Base-by-base conservation (phyloP, 1,139 yeast species). In the Citeromyces hawaiiensis region DNA sequence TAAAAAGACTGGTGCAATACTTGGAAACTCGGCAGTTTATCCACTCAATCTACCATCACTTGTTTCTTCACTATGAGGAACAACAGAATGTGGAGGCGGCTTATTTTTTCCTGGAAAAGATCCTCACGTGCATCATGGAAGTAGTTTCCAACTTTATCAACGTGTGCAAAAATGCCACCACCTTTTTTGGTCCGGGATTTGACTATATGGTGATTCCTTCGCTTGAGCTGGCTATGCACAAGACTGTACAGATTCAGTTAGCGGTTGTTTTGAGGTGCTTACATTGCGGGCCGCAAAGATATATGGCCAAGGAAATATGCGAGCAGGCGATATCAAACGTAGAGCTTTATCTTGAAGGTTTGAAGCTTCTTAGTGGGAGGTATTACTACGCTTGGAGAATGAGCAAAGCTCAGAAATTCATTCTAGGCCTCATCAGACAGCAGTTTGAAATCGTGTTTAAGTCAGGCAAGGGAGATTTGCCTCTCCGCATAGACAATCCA, bases 301-400 rank as follows among this genome's bases (percentile, higher is more conserved):
- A 57, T 57, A 27, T 57, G 56, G 39, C 48, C 50, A 29, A 53
- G 48, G 17, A 61, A 57, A 36, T 44, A 57, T 29, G 44, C 52
- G 36, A 47, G 45, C 21, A 45, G 60, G 40, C 41, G 56, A 35
- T 57, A 56, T 40, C 51, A 51, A 13, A 57, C 39, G 41, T 56
- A 37, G 49, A 53, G 38, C 51, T 57, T 0, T 57, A 57, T 36
- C 44, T 57, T 40, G 52, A 49, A 29, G 54, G 54, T 34, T 45
- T 57, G 36, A 60, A 56, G 38, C 43, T 44, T 9, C 47, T 57
- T 21, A 56, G 61, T 1, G 54, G 50, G 37, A 46, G 42, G 30
- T 56, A 57, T 39, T 57, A 57, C 39, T 57, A 57, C 43, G 62
- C 62, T 3, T 57, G 61, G 60, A 52, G 60, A 36, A 44, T 57